Base-by-base conservation (phyloP, 768 basidiomycete species). In the Dentipellis fragilis region DNA sequence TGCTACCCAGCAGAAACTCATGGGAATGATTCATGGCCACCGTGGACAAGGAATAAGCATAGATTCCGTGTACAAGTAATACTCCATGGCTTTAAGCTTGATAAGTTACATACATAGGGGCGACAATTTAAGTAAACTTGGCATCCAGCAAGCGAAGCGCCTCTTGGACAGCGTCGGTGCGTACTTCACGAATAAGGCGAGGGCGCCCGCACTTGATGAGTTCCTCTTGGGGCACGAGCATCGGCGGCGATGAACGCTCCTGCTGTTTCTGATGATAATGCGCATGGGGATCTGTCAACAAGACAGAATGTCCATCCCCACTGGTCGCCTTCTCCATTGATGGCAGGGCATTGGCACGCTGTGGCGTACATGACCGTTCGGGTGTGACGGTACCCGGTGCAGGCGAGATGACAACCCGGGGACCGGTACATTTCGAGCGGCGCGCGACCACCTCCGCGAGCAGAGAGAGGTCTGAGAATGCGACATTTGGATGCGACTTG, bases 391-490 rank as follows among this genome's bases (percentile, higher is more conserved):
- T 69, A 8, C 75, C 79, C 2, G 72, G 75, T 14, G 77, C 75
- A 10, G 78, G 80, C 10, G 80, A 80, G 54, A 85, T 72, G 46
- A 80, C 74, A 39, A 89, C 75, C 39, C 75, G 76, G 14, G 89
- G 85, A 16, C 88, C 88, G 1, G 75, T 79, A 65, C 89, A 92
- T 66, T 80, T 84, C 45, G 89, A 84, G 52, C 86, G 77, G 54
- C 89, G 87, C 8, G 89, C 84, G 42, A 94, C 91, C 42, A 95
- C 93, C 52, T 91, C 90, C 2, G 93, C 93, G 46, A 95, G 79
- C 53, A 95, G 75, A 2, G 81, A 71, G 52, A 95, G 74, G 69
- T 94, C 89, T 12, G 89, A 81, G 66, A 93, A 93, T 34, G 84
- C 80, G 53, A 89, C 84, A 62, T 92, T 93, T 2, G 93, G 93